Evolutionary conservation across 164 flowering plant genomes (phyloP).

Genomic region (Vitis amurensis): DNA sequence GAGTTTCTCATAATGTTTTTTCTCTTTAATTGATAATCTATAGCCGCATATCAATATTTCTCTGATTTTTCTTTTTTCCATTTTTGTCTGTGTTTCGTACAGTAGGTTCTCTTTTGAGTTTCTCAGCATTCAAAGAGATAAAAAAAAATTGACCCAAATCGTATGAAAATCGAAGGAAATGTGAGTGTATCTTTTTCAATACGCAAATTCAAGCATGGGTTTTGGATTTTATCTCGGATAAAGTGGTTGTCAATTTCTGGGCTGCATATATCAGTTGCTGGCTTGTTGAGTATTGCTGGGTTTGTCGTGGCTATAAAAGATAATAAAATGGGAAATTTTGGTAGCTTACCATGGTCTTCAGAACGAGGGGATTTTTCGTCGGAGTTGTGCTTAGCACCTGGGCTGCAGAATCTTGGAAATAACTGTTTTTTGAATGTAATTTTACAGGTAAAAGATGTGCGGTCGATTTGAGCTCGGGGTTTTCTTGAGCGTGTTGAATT

Average conservation of each 20-base stretch:
- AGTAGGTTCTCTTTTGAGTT: too few relatives aligned
- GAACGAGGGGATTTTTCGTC: constrained; percentile 19
- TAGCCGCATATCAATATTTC: too few relatives aligned
- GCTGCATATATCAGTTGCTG: constrained; percentile 40
- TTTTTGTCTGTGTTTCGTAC: neutral
- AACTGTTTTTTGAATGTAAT: constrained; percentile 90
- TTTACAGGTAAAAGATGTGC: constrained; percentile 57
- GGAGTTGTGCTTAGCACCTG: constrained; percentile 47
- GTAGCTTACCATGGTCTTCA: constrained; percentile 23
- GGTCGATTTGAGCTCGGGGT: neutral
- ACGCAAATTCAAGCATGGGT: constrained; percentile 33
- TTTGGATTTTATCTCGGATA: constrained; percentile 16
- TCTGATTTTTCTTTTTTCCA: neutral
- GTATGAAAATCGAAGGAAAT: constrained; percentile 28
- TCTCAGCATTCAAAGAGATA: too few relatives aligned
- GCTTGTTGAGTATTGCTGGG: constrained; percentile 52
- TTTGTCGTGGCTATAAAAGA: constrained; percentile 41
- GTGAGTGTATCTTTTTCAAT: constrained; percentile 18
- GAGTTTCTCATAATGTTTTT: too few relatives aligned
- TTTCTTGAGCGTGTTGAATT: neutral
- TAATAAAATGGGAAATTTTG: constrained; percentile 24
- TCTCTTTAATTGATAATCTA: too few relatives aligned
- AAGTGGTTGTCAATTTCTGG: constrained; percentile 45
- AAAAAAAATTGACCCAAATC: neutral
- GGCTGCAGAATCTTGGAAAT: constrained; percentile 84